Conservation (phyloP, 805 yeast genomes). For the Torulaspora delbrueckii region DNA sequence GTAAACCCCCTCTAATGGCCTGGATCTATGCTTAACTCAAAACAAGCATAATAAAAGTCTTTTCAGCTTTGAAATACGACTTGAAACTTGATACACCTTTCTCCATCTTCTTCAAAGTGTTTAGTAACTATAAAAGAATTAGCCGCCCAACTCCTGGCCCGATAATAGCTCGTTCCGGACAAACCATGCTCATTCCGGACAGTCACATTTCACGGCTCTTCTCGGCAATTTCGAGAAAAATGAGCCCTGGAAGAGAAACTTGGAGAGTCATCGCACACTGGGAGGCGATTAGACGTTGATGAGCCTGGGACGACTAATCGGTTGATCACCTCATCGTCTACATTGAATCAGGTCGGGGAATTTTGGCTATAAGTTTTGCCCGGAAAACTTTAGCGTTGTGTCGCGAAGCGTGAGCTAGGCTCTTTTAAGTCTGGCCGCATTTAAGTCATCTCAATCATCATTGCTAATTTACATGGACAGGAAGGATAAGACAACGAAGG, state of each 20-base stretch:
- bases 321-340: background rate
- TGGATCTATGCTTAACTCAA: no score
- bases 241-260: background rate
- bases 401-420: background rate
- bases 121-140: no score
- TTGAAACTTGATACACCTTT: no score
- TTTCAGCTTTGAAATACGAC: no score
- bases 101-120: background rate
- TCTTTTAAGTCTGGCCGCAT: background rate
- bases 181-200: background rate
- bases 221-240: background rate
- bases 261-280: background rate
- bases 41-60: no score
- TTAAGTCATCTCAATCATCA: background rate
- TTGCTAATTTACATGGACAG: conserved; percentile 9
- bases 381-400: background rate
- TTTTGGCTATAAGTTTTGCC: background rate
- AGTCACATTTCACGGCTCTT: background rate
- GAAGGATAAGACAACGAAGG: conserved; percentile 14
- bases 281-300: background rate
- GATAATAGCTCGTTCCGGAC: background rate
- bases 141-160: background rate
- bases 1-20: no score
- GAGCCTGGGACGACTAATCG: background rate
- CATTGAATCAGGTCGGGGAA: background rate